Evolutionary conservation across 129 eudicot species (phyloP), one percentile per base, ranked within the genome.

Genomic region (Saussurea involucrata): DNA sequence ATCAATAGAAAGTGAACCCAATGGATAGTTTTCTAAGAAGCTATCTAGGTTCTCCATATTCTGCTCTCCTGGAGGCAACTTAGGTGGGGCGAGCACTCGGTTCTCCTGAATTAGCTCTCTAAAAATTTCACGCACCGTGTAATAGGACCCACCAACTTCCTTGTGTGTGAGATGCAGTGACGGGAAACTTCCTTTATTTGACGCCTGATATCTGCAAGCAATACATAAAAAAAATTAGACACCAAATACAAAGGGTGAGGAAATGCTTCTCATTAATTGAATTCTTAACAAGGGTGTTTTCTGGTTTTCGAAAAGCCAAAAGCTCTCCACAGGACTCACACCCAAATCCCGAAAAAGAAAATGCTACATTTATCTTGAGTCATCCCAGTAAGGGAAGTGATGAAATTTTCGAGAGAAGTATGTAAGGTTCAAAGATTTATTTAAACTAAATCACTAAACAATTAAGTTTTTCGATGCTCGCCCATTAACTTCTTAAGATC

Each of bases 141-240:
- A 95, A 82, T 86, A 95, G 13, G 98, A 91, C 64, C 98, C 98
- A 22, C 98, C 98, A 81, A 95, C 97, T 88, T 95, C 96, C 83
- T 92, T 91, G 84, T 91, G 97, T 69, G 98, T 88, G 58, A 87
- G 86, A 77, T 76, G 78, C 63, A 95, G 83, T 4, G 98, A 88
- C 24, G 98, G 98, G 70, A 95, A 95, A 74, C 75, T 86, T 37
- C 98, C 98, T 29, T 83, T 72, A 76, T 95, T 89, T 67, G 86
- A 81, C 9, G 24, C 74, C 85, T 95, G 98, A 83, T 91, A 79
- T 80, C 98, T 95, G 87, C 76, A 87, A 86, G 31, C 40, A 63
- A 11, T 36, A 68, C 31, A 69, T 24, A n/a, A 37, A 5, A 37
- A 40, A 40, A 10, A 9, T 40, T 17, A 40, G 49, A 11, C 3